Conservation (phyloP, 164 flowering plant genomes). For the Aristolochia contorta region DNA sequence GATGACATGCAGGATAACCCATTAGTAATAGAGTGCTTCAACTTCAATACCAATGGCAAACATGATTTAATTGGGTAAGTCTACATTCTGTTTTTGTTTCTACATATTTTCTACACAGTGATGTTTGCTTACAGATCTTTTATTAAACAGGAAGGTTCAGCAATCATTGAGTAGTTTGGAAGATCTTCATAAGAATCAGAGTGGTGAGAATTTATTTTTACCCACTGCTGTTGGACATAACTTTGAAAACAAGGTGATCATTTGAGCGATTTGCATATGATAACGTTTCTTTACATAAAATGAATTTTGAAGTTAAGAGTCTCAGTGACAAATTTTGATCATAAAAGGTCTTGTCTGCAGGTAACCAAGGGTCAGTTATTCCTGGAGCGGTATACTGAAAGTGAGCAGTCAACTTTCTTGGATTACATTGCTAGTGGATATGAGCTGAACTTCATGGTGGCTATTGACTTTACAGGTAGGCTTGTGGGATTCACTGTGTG, state of each 20-base stretch:
- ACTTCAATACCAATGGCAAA: slow-evolving; percentile 74
- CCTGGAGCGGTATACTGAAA: slow-evolving; percentile 62
- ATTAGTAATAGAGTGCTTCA: slow-evolving; percentile 74
- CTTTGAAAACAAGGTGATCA: slow-evolving; percentile 50
- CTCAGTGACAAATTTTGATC: no score
- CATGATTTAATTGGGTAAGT: slow-evolving; percentile 35
- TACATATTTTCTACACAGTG: not conserved
- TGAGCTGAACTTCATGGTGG: slow-evolving; percentile 93
- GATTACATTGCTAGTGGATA: slow-evolving; percentile 89
- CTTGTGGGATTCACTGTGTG: not conserved
- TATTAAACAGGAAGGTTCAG: slow-evolving; percentile 44
- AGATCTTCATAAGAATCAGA: slow-evolving; percentile 40
- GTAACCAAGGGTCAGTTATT: slow-evolving; percentile 65
- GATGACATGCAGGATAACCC: slow-evolving; percentile 63
- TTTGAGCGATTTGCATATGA: no score
- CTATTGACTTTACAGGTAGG: slow-evolving; percentile 90
- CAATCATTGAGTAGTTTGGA: slow-evolving; percentile 60
- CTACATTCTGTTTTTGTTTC: slow-evolving; percentile 1
- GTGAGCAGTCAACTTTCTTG: slow-evolving; percentile 53
- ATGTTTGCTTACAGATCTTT: slow-evolving; percentile 8
- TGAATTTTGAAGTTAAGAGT: no score
- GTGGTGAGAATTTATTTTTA: slow-evolving; percentile 46
- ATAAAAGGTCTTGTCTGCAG: slow-evolving; percentile 19
- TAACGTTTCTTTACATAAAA: no score
- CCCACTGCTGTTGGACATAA: slow-evolving; percentile 42